A percentile compares a stretch with the other conserved stretches of the same genome.
Evolutionary conservation across 2,329 filamentous ascomycete genomes (phyloP).

Genomic region (Aspergillus quadricinctus): DNA sequence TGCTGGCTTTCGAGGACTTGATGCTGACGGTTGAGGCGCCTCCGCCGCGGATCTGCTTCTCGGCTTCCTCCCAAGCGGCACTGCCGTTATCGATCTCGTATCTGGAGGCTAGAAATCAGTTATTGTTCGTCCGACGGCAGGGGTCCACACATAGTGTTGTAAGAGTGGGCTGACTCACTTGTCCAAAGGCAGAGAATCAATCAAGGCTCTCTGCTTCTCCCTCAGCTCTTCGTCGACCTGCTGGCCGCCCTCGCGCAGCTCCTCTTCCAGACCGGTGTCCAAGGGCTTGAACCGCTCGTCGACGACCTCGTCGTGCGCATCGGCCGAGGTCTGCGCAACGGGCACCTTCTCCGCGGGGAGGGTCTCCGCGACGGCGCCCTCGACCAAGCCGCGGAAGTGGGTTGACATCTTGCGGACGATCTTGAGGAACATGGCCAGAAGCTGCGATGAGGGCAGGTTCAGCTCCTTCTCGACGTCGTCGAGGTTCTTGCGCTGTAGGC

Average conservation of each 20-base stretch:
- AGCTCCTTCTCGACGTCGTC: constrained; percentile 77
- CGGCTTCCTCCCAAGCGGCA: constrained; percentile 56
- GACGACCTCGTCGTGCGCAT: constrained; percentile 64
- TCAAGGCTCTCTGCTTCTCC: constrained; percentile 79
- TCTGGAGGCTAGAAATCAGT: constrained; percentile 38
- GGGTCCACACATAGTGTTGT: neutral
- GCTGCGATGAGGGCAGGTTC: constrained; percentile 66
- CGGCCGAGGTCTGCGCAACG: constrained; percentile 43
- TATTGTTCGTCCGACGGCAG: constrained; percentile 30
- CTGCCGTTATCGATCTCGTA: constrained; percentile 46
- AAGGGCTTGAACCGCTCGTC: constrained; percentile 67
- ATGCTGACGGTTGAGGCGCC: constrained; percentile 61
- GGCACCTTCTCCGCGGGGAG: constrained; percentile 54
- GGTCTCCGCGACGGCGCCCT: constrained; percentile 65
- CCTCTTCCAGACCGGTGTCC: constrained; percentile 68
- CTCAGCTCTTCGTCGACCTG: constrained; percentile 67
- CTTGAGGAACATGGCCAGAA: constrained; percentile 97
- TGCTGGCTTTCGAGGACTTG: constrained; percentile 65
- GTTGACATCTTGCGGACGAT: constrained; percentile 81
- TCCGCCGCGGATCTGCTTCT: constrained; percentile 68
- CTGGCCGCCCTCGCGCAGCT: constrained; percentile 77
- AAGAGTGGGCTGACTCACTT: constrained; percentile 54
- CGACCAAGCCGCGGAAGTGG: constrained; percentile 71
- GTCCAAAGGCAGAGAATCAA: constrained; percentile 84
- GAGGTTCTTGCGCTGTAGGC: constrained; percentile 84